Evolutionary conservation across 73 alveolate genomes (phyloP).

Genomic region (Symbiodinium natans): DNA sequence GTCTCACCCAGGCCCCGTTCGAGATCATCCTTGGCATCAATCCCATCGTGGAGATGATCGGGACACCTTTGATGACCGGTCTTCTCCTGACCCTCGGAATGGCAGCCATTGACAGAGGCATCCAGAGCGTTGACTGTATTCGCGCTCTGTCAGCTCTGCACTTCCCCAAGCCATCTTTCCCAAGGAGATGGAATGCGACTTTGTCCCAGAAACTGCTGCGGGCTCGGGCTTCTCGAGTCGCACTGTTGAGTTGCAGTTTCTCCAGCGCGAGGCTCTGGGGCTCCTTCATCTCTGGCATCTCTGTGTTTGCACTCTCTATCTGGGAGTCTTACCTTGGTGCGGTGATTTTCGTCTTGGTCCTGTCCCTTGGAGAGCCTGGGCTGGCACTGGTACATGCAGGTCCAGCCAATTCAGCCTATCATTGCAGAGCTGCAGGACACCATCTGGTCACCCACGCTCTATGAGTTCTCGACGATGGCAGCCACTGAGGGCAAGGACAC

Average conservation of each 20-base stretch:
- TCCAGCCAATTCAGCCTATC: no score
- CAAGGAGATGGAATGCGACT: conserved; percentile 64
- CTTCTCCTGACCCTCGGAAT: conserved; percentile 32
- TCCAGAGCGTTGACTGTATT: not conserved
- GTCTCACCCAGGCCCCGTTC: conserved; percentile 37
- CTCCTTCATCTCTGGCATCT: conserved; percentile 82
- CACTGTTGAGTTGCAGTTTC: not conserved
- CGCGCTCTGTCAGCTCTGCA: no score
- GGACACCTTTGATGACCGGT: conserved; percentile 78
- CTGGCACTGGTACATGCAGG: not conserved
- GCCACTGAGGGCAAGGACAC: conserved; percentile 82
- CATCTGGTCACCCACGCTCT: conserved; percentile 84
- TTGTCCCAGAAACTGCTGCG: conserved; percentile 41
- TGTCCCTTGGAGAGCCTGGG: conserved; percentile 46
- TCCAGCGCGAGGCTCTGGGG: conserved; percentile 41
- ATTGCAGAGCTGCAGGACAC: conserved; percentile 15
- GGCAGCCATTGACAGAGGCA: not conserved
- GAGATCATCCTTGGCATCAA: conserved; percentile 83
- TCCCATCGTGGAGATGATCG: conserved; percentile 81
- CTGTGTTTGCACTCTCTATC: conserved; percentile 75
- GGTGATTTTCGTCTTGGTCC: conserved; percentile 64
- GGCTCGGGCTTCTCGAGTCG: not conserved
- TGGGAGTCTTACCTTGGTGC: conserved; percentile 90
- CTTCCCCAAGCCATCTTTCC: not conserved
- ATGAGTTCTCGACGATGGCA: conserved; percentile 84